Evolutionary conservation across 2,329 filamentous ascomycete genomes (phyloP), one percentile per base, ranked within the genome.

Genomic region (Curvularia hawaiiensis): DNA sequence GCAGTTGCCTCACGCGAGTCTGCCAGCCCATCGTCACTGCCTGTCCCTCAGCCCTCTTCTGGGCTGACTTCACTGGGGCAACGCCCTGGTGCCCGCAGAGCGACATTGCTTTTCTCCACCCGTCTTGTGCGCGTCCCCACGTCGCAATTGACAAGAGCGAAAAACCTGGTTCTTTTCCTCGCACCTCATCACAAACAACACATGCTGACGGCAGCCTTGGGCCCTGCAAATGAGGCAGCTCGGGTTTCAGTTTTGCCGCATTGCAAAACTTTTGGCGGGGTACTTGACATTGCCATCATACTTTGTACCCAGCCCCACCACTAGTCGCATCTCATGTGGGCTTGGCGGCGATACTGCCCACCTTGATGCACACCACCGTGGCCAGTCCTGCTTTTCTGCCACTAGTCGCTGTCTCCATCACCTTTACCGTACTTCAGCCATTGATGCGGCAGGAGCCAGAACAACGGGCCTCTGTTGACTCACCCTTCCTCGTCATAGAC

Each of bases 1-100:
- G 61, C 65, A 66, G 53, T 62, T 64, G 58, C 58, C 56, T 63
- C 62, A 64, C 58, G 62, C 62, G 60, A 66, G 58, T 60, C 55
- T 63, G 52, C 31, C 41, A 51, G 54, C 31, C 39, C 56, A 54
- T 33, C 53, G 51, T 55, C 61, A 63, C 54, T 54, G 46, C 43
- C 38, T 18, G 38, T 50, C 28, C 24, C 31, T 41, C 41, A 47
- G 55, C 33, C 46, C 45, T 51, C 53, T 53, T 44, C 12, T 28
- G 24, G 24, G 14, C 24, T 39, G 50, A 24, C 39, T 31, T 44
- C 28, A 43, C 18, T 16, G 35, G 41, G 35, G 20, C 28, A n/a
- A 16, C 33, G 28, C 26, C 28, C 20, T 28, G 20, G 28, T n/a
- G 35, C 2, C 14, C 12, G 33, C 45, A 4, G 12, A 14, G 10